Conservation (phyloP, 768 basidiomycete species). For the Lactarius hatsudake region DNA sequence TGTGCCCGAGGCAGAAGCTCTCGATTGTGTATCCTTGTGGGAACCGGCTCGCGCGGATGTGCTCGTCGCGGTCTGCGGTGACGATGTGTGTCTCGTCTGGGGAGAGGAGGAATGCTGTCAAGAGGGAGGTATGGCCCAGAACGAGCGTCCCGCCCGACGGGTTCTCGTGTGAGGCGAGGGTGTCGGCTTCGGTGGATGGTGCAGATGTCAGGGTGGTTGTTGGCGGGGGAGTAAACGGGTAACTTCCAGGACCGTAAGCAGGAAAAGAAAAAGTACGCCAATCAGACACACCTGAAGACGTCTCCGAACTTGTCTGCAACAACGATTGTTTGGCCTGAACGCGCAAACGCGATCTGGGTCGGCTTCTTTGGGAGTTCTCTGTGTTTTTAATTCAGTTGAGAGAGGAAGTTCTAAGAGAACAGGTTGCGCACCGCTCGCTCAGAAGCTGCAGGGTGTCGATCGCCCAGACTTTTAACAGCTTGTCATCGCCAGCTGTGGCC, state of each 20-base stretch:
- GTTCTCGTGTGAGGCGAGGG: slow-evolving; percentile 60
- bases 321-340: slow-evolving; percentile 61
- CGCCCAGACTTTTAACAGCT: slow-evolving; percentile 73
- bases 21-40: slow-evolving; percentile 86
- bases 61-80: slow-evolving; percentile 93
- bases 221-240: slow-evolving; percentile 29
- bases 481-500: slow-evolving; percentile 74
- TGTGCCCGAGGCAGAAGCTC: slow-evolving; percentile 81
- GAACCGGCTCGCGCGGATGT: slow-evolving; percentile 88
- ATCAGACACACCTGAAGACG: slow-evolving; percentile 61
- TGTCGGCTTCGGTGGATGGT: slow-evolving; percentile 26
- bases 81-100: slow-evolving; percentile 71
- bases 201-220: slow-evolving; percentile 11
- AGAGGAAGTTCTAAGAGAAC: background rate
- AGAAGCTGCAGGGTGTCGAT: slow-evolving; percentile 53
- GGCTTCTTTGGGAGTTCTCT: slow-evolving; percentile 86
- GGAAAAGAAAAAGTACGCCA: slow-evolving; percentile 18
- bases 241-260: slow-evolving; percentile 33
- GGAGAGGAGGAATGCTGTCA: slow-evolving; percentile 71
- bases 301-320: slow-evolving; percentile 96
- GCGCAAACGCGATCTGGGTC: slow-evolving; percentile 63
- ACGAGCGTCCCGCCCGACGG: slow-evolving; percentile 66
- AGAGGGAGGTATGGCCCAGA: slow-evolving; percentile 84
- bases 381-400: slow-evolving; percentile 5
- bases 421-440: slow-evolving; percentile 54